Evolutionary conservation across 495 filamentous ascomycete species (phyloP).

Genomic region (Evernia prunastri): DNA sequence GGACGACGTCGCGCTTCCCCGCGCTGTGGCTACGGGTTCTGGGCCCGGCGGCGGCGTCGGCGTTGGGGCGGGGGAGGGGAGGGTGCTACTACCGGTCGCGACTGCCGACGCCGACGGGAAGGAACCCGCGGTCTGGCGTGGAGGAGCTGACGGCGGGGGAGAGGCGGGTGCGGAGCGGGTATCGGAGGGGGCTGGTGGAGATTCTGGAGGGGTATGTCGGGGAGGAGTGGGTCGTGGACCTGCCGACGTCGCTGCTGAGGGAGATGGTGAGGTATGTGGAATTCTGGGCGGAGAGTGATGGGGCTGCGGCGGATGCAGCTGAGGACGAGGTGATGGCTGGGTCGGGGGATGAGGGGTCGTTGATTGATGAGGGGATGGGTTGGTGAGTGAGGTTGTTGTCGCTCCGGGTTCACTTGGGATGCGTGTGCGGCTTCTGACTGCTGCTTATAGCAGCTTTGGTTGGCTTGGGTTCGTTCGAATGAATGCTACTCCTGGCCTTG

Average conservation of each 20-base stretch:
- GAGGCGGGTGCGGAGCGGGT: no score
- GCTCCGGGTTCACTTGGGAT: not conserved
- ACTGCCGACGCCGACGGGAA: no score
- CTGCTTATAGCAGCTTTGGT: not conserved
- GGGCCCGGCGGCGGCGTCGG: no score
- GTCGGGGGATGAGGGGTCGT: not conserved
- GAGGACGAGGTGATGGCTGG: not conserved
- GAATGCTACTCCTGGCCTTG: not conserved
- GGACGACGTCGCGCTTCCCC: no score
- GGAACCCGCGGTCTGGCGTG: no score
- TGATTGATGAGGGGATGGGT: not conserved
- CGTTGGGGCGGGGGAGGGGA: no score
- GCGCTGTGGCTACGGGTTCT: no score
- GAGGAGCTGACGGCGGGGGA: no score
- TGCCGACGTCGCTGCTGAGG: not conserved
- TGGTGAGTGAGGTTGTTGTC: no score
- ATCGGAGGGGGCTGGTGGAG: no score
- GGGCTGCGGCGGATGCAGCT: not conserved
- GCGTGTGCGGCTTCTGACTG: not conserved
- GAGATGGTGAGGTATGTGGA: not conserved
- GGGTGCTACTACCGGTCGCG: no score
- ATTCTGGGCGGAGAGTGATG: not conserved
- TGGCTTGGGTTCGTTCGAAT: not conserved
- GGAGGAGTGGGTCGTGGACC: not conserved
- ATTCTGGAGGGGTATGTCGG: not conserved